Evolutionary conservation across 306 rosid species (phyloP).

Genomic region (Elaeagnus macrophylla): DNA sequence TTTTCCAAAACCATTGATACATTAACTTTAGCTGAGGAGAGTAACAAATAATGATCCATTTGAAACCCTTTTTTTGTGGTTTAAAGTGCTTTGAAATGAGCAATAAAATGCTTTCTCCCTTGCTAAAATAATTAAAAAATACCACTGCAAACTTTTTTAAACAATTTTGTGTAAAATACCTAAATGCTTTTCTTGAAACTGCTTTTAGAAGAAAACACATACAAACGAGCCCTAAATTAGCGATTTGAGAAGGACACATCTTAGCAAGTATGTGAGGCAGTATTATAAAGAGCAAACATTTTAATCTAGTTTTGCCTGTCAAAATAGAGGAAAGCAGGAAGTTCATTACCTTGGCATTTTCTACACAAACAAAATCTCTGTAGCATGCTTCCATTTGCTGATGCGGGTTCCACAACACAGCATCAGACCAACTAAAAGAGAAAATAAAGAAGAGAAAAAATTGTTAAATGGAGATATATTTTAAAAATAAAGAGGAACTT

Average conservation of each 20-base stretch:
- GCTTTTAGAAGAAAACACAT: too few species aligned
- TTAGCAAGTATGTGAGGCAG: neutral
- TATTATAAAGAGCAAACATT: neutral
- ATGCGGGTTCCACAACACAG: conserved; percentile 93
- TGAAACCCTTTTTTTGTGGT: too few species aligned
- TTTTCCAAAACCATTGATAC: too few species aligned
- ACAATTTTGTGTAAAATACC: too few species aligned
- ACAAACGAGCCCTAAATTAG: too few species aligned
- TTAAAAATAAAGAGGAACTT: neutral
- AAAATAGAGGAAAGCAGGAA: conserved; percentile 6
- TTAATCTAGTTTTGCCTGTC: neutral
- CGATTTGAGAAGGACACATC: neutral
- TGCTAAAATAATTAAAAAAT: too few species aligned
- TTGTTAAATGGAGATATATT: conserved; percentile 3
- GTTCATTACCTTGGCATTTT: conserved; percentile 80
- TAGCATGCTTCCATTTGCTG: conserved; percentile 86
- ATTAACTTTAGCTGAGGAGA: too few species aligned
- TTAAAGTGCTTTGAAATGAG: too few species aligned
- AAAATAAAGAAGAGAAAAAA: conserved; percentile 15
- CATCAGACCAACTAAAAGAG: conserved; percentile 79
- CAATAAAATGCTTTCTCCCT: too few species aligned
- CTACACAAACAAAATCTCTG: conserved; percentile 91
- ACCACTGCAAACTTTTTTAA: too few species aligned
- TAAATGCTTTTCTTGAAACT: too few species aligned
- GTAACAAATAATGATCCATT: too few species aligned